A percentile compares a stretch with the other conserved stretches of the same genome.
Conservation (phyloP, 23 red algal genomes). For the Agarophyton chilense region DNA sequence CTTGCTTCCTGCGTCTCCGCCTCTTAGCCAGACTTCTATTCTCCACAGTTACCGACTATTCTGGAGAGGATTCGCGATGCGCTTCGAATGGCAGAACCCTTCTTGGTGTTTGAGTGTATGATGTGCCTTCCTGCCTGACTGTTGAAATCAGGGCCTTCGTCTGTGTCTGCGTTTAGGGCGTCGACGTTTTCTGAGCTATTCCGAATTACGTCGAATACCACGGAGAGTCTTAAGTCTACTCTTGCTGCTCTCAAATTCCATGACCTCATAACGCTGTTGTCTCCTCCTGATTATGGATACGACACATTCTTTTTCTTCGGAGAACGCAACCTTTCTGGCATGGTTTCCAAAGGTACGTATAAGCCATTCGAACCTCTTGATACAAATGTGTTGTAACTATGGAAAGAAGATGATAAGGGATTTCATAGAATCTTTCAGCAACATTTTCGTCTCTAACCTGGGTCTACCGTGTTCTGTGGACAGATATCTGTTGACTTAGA, state of each 20-base stretch:
- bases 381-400: constrained; percentile 8
- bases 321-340: constrained; percentile 9
- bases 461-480: constrained; percentile 43
- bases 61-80: constrained; percentile 75
- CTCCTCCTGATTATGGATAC: constrained; percentile 69
- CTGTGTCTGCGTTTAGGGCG: constrained; percentile 67
- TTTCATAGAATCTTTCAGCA: constrained; percentile 4
- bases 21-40: constrained; percentile 60
- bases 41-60: constrained; percentile 45
- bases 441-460: constrained; percentile 53
- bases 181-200: constrained; percentile 74
- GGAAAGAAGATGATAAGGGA: constrained; percentile 14
- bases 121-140: constrained; percentile 59
- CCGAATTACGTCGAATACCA: constrained; percentile 31
- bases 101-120: constrained; percentile 59
- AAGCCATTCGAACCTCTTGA: constrained; percentile 52
- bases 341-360: neutral
- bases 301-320: constrained; percentile 70
- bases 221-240: constrained; percentile 33
- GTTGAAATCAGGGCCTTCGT: constrained; percentile 59
- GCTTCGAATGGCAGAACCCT: constrained; percentile 47
- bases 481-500: neutral
- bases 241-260: constrained; percentile 67
- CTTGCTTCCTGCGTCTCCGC: constrained; percentile 66
- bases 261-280: constrained; percentile 64